phyloP scores from a whole-genome alignment of 2,329 filamentous ascomycete genomes.

The Epichloe hybrida region DNA sequence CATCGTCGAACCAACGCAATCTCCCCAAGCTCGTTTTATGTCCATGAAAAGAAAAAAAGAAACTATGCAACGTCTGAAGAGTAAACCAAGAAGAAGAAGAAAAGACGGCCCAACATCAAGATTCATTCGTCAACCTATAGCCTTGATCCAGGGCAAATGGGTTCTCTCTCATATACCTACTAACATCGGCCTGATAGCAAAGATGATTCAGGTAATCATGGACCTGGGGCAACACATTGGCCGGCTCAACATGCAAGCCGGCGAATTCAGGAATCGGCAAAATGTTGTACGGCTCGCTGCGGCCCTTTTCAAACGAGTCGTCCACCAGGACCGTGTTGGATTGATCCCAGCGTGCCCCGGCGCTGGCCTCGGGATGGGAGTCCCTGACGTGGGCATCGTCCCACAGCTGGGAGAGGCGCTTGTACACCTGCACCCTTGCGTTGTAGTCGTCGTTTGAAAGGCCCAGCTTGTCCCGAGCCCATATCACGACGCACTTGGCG shows the following conservation, averaged over 20 bases:
- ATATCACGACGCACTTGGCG: slow-evolving; percentile 49
- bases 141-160: slow-evolving; percentile 32
- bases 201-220: slow-evolving; percentile 48
- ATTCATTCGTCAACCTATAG: slow-evolving; percentile 10
- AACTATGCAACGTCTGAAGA: background rate
- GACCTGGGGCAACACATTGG: slow-evolving; percentile 39
- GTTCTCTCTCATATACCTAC: slow-evolving; percentile 39
- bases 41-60: background rate
- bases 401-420: slow-evolving; percentile 69
- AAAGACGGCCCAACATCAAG: background rate
- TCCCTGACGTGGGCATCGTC: slow-evolving; percentile 26
- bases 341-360: slow-evolving; percentile 53
- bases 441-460: slow-evolving; percentile 52
- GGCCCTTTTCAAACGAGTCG: slow-evolving; percentile 68
- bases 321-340: slow-evolving; percentile 83
- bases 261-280: slow-evolving; percentile 68
- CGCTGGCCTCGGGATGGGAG: slow-evolving; percentile 29
- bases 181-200: slow-evolving; percentile 44
- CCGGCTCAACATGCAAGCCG: slow-evolving; percentile 27
- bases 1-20: no score
- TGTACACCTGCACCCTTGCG: slow-evolving; percentile 73
- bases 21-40: background rate
- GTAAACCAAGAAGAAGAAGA: background rate
- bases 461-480: slow-evolving; percentile 66
- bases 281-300: slow-evolving; percentile 71